Evolutionary conservation across 2,329 filamentous ascomycete genomes (phyloP), one percentile per base, ranked within the genome.

Genomic region (Sporothrix dimorphospora): DNA sequence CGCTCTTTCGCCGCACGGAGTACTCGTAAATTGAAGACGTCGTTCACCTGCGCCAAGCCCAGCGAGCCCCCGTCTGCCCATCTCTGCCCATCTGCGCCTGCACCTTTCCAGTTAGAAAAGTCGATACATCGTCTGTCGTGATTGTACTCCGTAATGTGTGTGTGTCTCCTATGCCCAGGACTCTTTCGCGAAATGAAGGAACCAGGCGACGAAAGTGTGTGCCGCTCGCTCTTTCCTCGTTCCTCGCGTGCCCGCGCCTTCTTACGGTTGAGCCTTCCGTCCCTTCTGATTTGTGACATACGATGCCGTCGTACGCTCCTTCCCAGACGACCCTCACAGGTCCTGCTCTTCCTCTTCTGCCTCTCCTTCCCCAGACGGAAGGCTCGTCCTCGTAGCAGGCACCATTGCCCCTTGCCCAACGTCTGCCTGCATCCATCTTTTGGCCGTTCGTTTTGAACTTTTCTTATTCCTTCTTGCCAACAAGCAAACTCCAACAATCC

Each of bases 211-310:
- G 19, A 42, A 6, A 4, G 59, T 45, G 59, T 45, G 59, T 27
- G 57, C 59, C 38, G 38, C 38, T 65, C 59, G 59, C 38, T 65
- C 59, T 65, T 45, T 9, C 59, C 47, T 49, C 47, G 3, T 34
- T 34, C 30, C 63, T 67, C 42, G n/a, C 30, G 21, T 45, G 30
- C 66, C 11, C 63, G n/a, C 30, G 11, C 24, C 45, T 24, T 65
- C 61, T 65, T 30, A 21, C 53, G 53, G 30, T 34, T 34, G 30
- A 24, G 11, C 45, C 51, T 40, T 30, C 27, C 63, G 34, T 47
- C 53, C 53, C 38, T 47, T 70, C 67, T 70, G 40, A 69, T 69
- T 53, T 69, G 66, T 69, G 66, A 49, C 66, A 57, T n/a, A 51
- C 24, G 24, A 16, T 19, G 30, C 2, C 55, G 19, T 61, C 51